Evolutionary conservation across 257 asterid genomes (phyloP).

Genomic region (Schizonepeta tenuifolia): DNA sequence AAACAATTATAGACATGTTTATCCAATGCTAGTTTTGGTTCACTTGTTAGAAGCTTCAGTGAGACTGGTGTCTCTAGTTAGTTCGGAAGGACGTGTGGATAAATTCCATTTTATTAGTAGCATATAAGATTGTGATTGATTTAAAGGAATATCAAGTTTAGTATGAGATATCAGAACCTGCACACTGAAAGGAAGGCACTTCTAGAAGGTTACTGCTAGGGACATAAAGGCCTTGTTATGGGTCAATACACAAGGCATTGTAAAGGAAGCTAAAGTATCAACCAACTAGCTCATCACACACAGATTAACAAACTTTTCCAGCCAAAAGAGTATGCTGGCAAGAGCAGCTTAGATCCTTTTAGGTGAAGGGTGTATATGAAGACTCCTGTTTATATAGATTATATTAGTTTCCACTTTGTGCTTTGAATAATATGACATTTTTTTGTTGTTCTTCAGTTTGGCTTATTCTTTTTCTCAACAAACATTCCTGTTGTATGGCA

Average conservation of each 20-base stretch:
- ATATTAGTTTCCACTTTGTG: background rate
- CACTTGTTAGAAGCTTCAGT: slow-evolving; percentile 6
- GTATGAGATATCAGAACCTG: background rate
- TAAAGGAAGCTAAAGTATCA: slow-evolving; percentile 13
- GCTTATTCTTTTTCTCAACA: slow-evolving; percentile 5
- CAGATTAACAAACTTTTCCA: slow-evolving; percentile 4
- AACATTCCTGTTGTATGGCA: slow-evolving; percentile 42
- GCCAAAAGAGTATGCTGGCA: slow-evolving; percentile 12
- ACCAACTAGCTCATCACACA: background rate
- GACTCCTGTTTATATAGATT: slow-evolving; percentile 4
- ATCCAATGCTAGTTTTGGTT: slow-evolving; percentile 8
- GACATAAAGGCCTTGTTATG: background rate
- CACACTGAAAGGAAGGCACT: slow-evolving; percentile 1
- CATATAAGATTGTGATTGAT: background rate
- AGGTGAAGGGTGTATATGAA: slow-evolving; percentile 1
- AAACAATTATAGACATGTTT: slow-evolving; percentile 2
- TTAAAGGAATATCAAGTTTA: background rate
- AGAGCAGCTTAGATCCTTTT: background rate
- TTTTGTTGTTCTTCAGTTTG: slow-evolving; percentile 3
- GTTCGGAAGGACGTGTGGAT: slow-evolving; percentile 2
- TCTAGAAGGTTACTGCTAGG: slow-evolving; percentile 12
- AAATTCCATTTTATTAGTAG: slow-evolving; percentile 1
- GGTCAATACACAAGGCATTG: background rate
- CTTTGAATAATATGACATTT: background rate
- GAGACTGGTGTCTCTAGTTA: background rate